These are phyloP conservation scores for Claviceps arundinis DNA, from an alignment of 2,329 filamentous ascomycete species.

Conservation along the genomic window DNA sequence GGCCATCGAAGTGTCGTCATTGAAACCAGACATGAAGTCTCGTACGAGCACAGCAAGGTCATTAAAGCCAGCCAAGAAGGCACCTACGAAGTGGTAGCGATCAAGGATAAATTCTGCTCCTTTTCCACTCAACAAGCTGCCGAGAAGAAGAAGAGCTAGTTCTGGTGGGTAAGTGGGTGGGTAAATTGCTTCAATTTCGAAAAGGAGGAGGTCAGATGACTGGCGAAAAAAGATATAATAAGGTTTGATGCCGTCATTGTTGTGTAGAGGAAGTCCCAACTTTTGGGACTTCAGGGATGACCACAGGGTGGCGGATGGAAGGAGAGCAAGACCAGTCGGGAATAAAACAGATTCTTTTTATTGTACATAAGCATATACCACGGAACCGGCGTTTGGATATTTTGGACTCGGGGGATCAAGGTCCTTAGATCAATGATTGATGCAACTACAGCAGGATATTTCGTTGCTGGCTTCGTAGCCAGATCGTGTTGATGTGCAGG, in stretches of 20 bases:
- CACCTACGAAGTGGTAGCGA: conserved; percentile 91
- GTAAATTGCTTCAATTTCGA: no score
- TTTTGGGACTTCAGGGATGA: conserved; percentile 16
- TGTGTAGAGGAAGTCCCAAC: conserved; percentile 17
- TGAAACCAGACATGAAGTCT: conserved; percentile 81
- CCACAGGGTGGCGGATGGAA: conserved; percentile 21
- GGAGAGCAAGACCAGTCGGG: neutral
- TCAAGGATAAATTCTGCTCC: conserved; percentile 85
- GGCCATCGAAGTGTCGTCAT: conserved; percentile 68
- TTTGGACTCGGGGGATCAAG: neutral
- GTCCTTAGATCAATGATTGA: neutral
- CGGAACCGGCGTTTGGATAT: conserved; percentile 7
- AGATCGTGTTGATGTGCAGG: neutral
- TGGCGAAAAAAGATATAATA: no score
- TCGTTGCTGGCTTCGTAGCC: neutral
- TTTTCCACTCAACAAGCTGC: conserved; percentile 58
- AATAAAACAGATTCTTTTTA: conserved; percentile 18
- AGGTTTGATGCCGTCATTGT: no score
- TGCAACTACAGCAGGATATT: neutral
- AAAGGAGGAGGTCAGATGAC: neutral
- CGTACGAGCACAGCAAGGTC: conserved; percentile 66
- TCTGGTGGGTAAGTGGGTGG: neutral
- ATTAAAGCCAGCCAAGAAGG: conserved; percentile 85
- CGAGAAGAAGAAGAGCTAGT: conserved; percentile 28
- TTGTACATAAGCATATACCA: conserved; percentile 15